Evolutionary conservation across 441 rosid species (phyloP).

Genomic region (Syzygium malaccense): DNA sequence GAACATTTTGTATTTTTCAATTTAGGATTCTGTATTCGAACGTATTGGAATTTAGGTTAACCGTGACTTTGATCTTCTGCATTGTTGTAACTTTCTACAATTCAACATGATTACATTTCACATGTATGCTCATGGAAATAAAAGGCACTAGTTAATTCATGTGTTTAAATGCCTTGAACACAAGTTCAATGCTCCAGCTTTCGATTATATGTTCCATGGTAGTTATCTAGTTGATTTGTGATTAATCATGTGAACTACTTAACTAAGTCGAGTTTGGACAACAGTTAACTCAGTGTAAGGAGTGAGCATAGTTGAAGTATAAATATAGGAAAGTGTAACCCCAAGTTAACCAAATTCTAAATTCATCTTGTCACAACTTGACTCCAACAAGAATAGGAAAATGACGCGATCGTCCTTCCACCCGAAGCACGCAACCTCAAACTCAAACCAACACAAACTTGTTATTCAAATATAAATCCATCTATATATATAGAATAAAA

Average conservation of each 20-base stretch:
- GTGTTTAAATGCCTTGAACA: no score
- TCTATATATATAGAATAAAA: neutral
- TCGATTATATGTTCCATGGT: no score
- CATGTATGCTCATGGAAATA: neutral
- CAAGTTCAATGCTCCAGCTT: no score
- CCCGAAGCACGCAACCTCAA: fast-evolving
- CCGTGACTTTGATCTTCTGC: neutral
- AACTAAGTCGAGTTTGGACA: neutral
- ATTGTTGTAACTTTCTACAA: neutral
- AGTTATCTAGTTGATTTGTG: no score
- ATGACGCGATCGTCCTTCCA: neutral
- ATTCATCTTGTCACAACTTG: neutral
- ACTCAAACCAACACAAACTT: neutral
- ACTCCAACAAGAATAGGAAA: neutral
- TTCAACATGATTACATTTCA: neutral
- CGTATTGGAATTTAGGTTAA: neutral
- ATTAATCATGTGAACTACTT: neutral
- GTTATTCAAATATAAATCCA: neutral
- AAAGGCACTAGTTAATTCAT: no score
- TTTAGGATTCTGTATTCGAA: neutral
- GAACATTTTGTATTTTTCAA: no score
- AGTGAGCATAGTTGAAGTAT: constrained; percentile 19
- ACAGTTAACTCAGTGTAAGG: neutral
- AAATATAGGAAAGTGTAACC: no score
- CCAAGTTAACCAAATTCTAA: neutral